A percentile compares a stretch with the other conserved stretches of the same genome.
Evolutionary conservation across 495 filamentous ascomycete species (phyloP).

Genomic region (Aspergillus asperescens): DNA sequence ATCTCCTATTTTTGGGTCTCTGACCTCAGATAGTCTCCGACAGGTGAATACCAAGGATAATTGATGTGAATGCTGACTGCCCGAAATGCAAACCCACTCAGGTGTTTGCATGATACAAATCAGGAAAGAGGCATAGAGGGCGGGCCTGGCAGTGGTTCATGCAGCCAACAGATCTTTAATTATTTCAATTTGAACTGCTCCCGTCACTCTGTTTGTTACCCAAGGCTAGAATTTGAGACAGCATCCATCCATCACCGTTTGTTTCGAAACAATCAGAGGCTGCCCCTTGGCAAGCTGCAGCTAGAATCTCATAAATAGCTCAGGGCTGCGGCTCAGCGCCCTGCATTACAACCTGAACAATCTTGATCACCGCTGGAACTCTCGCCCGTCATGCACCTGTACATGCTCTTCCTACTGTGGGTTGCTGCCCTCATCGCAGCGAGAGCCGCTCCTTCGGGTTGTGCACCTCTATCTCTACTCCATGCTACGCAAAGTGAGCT

Average conservation of each 20-base stretch:
- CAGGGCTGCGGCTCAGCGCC: no score
- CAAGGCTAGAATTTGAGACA: not conserved
- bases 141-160: not conserved
- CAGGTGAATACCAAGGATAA: no score
- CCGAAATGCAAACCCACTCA: not conserved
- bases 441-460: not conserved
- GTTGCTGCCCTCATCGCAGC: not conserved
- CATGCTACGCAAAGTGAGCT: constrained; percentile 51
- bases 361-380: no score
- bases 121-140: not conserved
- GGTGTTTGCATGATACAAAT: not conserved
- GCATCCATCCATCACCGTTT: not conserved
- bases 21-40: no score
- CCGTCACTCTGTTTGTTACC: not conserved
- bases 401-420: not conserved
- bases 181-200: no score
- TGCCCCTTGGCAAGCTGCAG: not conserved
- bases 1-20: no score
- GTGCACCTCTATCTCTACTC: constrained; percentile 27
- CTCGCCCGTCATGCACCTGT: no score
- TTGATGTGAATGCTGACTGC: no score
- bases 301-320: not conserved
- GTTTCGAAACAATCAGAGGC: not conserved
- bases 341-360: no score
- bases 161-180: not conserved